phyloP scores from a whole-genome alignment of 192 early-diverging fungal species.

The Coemansia sp. region DNA sequence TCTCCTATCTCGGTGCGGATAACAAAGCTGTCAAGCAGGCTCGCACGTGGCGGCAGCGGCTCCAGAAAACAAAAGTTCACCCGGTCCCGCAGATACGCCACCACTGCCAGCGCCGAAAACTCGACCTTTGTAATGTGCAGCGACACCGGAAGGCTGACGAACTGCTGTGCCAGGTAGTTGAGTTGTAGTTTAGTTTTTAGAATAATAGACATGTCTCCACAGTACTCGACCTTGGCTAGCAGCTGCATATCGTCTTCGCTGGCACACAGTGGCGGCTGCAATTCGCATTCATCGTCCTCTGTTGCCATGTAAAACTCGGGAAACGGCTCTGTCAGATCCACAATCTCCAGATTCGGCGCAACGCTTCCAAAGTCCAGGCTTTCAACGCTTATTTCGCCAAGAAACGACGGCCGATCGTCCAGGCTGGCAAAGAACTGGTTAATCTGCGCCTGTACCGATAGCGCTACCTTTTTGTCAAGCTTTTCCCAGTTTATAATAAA shows the following conservation, averaged over 20 bases:
- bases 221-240: conserved; percentile 63
- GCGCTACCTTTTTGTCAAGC: conserved; percentile 64
- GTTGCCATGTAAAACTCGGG: conserved; percentile 74
- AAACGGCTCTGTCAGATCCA: conserved; percentile 73
- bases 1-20: conserved; percentile 54
- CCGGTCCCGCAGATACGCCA: conserved; percentile 66
- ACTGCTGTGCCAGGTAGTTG: conserved; percentile 75
- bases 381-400: conserved; percentile 71
- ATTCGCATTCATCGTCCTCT: conserved; percentile 34
- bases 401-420: conserved; percentile 64
- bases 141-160: conserved; percentile 73
- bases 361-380: conserved; percentile 69
- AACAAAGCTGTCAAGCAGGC: conserved; percentile 34
- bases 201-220: conserved; percentile 73
- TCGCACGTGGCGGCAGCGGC: conserved; percentile 40
- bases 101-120: conserved; percentile 69
- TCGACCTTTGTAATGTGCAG: conserved; percentile 69
- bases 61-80: conserved; percentile 76
- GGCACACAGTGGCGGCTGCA: conserved; percentile 16
- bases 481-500: conserved; percentile 73
- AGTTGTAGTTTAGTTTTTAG: conserved; percentile 70
- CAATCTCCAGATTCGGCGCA: conserved; percentile 71
- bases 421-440: conserved; percentile 65
- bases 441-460: conserved; percentile 66
- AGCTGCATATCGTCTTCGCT: conserved; percentile 69